Conservation (phyloP, 2,329 filamentous ascomycete genomes). For the Stagonosporopsis cucurbitacearum region DNA sequence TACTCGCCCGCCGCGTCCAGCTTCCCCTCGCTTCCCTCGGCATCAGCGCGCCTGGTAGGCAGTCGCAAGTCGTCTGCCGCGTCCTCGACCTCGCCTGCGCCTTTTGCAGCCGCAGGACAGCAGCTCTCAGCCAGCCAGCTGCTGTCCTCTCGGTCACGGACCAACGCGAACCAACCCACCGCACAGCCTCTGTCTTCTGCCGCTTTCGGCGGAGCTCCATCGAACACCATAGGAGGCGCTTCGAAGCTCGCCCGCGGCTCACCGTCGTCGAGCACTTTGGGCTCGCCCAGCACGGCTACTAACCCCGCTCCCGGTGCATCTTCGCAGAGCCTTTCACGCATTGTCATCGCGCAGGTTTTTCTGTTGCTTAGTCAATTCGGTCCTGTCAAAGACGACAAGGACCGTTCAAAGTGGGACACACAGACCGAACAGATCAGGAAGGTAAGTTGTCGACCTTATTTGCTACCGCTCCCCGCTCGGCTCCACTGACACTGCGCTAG, state of each 20-base stretch:
- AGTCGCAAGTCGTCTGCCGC: conserved; percentile 62
- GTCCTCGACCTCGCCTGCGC: conserved; percentile 61
- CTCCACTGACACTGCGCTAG: conserved; percentile 55
- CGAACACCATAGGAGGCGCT: conserved; percentile 61
- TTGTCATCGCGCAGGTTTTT: conserved; percentile 94
- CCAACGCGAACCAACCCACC: conserved; percentile 60
- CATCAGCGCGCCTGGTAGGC: conserved; percentile 57
- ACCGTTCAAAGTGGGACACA: conserved; percentile 87
- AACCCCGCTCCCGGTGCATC: conserved; percentile 52
- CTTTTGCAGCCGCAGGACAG: conserved; percentile 64
- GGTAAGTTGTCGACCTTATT: conserved; percentile 60
- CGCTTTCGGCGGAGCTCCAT: conserved; percentile 58
- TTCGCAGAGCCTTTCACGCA: conserved; percentile 73
- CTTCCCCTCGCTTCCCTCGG: conserved; percentile 60
- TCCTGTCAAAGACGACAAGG: conserved; percentile 93
- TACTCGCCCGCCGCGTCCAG: conserved; percentile 60
- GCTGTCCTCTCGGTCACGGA: conserved; percentile 63
- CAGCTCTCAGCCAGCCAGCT: conserved; percentile 60
- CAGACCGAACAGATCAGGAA: conserved; percentile 92
- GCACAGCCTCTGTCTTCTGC: conserved; percentile 63
- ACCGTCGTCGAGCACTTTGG: conserved; percentile 62
- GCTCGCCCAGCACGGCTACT: conserved; percentile 60
- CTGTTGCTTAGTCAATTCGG: conserved; percentile 75
- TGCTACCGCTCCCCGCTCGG: conserved; percentile 7
- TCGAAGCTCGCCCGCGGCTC: conserved; percentile 66